Percentiles rank a stretch among this genome's conserved stretches.
Evolutionary conservation across 2,329 filamentous ascomycete species (phyloP).

Genomic region (Trichoderma pleuroti): DNA sequence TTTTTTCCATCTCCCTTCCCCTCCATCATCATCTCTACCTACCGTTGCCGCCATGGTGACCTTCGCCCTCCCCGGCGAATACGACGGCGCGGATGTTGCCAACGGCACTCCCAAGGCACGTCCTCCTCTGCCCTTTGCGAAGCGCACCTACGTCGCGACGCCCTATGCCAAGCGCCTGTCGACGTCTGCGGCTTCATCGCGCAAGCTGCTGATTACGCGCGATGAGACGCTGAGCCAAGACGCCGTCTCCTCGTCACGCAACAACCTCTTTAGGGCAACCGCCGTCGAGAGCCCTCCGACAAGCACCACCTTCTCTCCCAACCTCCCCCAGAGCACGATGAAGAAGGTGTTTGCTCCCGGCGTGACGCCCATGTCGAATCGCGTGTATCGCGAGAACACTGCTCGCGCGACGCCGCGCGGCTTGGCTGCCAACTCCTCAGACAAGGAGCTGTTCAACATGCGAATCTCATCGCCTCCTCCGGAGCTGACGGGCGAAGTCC

Average conservation of each 20-base stretch:
- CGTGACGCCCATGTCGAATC: constrained; percentile 42
- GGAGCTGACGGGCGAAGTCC: constrained; percentile 52
- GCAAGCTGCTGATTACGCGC: constrained; percentile 35
- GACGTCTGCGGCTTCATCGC: constrained; percentile 38
- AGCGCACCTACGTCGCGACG: constrained; percentile 40
- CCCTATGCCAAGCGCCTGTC: constrained; percentile 37
- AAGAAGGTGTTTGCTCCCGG: constrained; percentile 48
- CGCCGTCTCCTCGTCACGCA: constrained; percentile 37
- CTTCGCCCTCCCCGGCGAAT: constrained; percentile 38
- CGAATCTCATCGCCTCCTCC: constrained; percentile 56
- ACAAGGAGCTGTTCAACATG: constrained; percentile 55
- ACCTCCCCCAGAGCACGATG: constrained; percentile 42
- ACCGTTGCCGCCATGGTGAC: constrained; percentile 34
- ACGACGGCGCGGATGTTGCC: constrained; percentile 29
- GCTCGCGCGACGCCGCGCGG: constrained; percentile 48
- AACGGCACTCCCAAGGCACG: constrained; percentile 39
- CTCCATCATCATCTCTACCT: background rate
- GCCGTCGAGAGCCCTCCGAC: constrained; percentile 34
- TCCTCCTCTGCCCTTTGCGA: constrained; percentile 43
- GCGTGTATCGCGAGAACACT: constrained; percentile 43
- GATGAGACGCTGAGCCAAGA: constrained; percentile 37
- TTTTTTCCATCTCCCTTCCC: background rate
- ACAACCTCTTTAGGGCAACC: constrained; percentile 44
- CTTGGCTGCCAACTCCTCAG: constrained; percentile 46
- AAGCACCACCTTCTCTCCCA: constrained; percentile 43